phyloP scores from a whole-genome alignment of 257 asterid genomes.

The Capsicum baccatum region DNA sequence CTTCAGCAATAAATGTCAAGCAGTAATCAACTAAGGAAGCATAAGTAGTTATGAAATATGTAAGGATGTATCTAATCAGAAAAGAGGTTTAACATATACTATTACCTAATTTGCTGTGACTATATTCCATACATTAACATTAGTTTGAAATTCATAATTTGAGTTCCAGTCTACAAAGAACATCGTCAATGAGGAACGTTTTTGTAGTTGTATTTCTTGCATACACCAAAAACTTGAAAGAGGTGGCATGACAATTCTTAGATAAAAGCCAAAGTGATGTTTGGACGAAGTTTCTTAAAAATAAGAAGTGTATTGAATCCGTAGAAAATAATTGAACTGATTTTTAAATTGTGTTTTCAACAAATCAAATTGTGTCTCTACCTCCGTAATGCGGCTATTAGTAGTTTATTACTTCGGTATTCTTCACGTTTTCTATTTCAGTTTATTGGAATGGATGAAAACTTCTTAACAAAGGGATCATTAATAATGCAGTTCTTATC shows the following conservation, averaged over 20 bases:
- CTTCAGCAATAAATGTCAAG: conserved; percentile 11
- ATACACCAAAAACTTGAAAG: neutral
- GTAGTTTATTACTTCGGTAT: neutral
- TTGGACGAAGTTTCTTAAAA: conserved; percentile 14
- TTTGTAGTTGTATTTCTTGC: neutral
- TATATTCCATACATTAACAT: conserved; percentile 15
- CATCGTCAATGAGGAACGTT: neutral
- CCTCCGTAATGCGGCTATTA: neutral
- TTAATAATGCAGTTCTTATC: neutral
- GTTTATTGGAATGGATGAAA: neutral
- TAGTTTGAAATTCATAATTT: conserved; percentile 21
- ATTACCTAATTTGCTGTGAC: neutral
- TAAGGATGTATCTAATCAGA: conserved; percentile 9
- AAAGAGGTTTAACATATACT: neutral
- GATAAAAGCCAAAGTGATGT: neutral
- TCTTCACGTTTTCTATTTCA: neutral
- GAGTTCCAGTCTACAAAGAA: neutral
- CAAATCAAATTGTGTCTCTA: neutral
- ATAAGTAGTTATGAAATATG: conserved; percentile 1
- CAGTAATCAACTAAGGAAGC: conserved; percentile 20
- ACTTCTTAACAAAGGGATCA: neutral
- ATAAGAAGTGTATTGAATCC: conserved; percentile 2
- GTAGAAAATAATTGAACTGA: neutral
- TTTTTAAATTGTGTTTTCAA: neutral
- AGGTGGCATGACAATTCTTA: neutral